Conservation (phyloP, 2,329 filamentous ascomycete genomes). For the Scytalidium sp. region DNA sequence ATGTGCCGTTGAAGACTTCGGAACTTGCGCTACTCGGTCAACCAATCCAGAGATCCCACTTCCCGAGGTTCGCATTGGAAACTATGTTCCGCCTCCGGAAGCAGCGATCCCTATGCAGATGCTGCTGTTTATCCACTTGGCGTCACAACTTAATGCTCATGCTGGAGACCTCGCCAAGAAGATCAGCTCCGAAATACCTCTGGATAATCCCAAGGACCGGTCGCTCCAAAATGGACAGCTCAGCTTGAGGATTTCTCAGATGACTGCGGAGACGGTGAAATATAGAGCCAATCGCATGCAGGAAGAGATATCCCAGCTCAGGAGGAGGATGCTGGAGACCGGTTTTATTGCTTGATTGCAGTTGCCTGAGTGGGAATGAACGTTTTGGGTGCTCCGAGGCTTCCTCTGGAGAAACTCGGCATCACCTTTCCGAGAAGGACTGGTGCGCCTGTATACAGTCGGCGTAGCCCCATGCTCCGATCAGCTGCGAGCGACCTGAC, state of each 20-base stretch:
- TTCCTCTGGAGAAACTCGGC: too few species aligned
- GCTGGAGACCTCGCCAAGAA: background rate
- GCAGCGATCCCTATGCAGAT: slow-evolving; percentile 17
- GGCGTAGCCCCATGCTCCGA: too few species aligned
- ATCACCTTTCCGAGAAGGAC: too few species aligned
- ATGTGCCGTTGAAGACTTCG: slow-evolving; percentile 10
- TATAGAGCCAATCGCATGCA: background rate
- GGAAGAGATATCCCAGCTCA: background rate
- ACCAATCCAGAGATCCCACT: background rate
- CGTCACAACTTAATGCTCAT: slow-evolving; percentile 7
- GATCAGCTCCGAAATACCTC: background rate
- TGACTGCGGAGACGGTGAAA: background rate
- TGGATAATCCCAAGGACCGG: background rate
- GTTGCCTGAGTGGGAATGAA: background rate
- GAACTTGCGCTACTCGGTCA: slow-evolving; percentile 3
- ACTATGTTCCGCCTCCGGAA: slow-evolving; percentile 12
- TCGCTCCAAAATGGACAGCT: background rate
- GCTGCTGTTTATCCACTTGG: slow-evolving; percentile 16
- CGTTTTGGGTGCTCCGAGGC: too few species aligned
- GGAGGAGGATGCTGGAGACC: background rate
- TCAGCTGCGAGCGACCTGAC: too few species aligned
- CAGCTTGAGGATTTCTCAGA: background rate
- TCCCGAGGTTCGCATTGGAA: slow-evolving; percentile 16
- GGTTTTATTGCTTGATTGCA: background rate
- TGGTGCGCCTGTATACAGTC: too few species aligned